A percentile compares a stretch with the other conserved stretches of the same genome.
Evolutionary conservation across 192 early-diverging fungal genomes (phyloP).

Genomic region (Cetraspora pellucida): DNA sequence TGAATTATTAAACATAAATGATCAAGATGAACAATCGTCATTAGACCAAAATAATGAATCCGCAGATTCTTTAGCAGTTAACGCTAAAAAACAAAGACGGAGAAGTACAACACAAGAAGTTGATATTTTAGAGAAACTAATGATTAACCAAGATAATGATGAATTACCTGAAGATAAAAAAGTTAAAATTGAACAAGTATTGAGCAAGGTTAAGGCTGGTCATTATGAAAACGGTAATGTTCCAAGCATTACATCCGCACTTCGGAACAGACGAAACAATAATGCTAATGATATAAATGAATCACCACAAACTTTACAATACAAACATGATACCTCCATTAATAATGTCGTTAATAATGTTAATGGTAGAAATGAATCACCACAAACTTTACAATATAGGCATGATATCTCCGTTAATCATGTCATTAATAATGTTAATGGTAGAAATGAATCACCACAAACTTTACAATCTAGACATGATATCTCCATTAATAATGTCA

Average conservation of each 20-base stretch:
- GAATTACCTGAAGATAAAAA: constrained; percentile 24
- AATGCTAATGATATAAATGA: too few relatives aligned
- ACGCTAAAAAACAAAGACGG: constrained; percentile 9
- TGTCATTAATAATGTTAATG: too few relatives aligned
- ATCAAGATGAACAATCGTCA: background rate
- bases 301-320: background rate
- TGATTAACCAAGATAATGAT: background rate
- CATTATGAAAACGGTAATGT: background rate
- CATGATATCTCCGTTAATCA: too few relatives aligned
- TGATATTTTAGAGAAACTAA: constrained; percentile 25
- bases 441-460: background rate
- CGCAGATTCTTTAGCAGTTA: background rate
- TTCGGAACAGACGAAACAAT: background rate
- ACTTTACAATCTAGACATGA: too few relatives aligned
- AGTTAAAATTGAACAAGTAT: constrained; percentile 27
- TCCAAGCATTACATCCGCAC: background rate
- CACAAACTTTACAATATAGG: background rate
- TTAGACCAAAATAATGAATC: background rate
- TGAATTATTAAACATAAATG: constrained; percentile 12
- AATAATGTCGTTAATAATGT: too few relatives aligned
- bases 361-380: background rate
- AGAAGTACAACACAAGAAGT: constrained; percentile 15
- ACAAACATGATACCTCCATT: too few relatives aligned
- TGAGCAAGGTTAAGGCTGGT: constrained; percentile 22
- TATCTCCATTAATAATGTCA: too few relatives aligned